Conservation (phyloP, 2,329 filamentous ascomycete species). For the Ceratocystis destructans region DNA sequence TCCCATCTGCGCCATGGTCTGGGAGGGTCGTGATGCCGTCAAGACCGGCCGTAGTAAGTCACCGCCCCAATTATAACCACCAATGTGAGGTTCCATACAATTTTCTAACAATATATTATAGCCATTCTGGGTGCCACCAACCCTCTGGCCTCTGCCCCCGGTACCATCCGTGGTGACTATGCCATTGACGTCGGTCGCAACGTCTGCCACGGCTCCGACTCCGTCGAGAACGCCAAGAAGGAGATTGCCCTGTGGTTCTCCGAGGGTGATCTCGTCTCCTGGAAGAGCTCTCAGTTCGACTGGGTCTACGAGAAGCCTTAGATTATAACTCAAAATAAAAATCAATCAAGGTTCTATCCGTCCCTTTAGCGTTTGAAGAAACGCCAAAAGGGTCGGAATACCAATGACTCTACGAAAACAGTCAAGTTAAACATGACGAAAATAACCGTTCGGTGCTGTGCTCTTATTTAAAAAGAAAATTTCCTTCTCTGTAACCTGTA, state of each 20-base stretch:
- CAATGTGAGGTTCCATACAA: slow-evolving; percentile 12
- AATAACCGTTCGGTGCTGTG: neutral
- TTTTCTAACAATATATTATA: slow-evolving; percentile 25
- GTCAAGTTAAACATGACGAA: slow-evolving; percentile 14
- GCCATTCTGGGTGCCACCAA: slow-evolving; percentile 97
- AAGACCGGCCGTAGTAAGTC: slow-evolving; percentile 82
- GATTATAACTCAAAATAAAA: slow-evolving; percentile 20
- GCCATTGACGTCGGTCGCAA: slow-evolving; percentile 78
- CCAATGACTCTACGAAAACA: slow-evolving; percentile 18
- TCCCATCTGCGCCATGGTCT: slow-evolving; percentile 98
- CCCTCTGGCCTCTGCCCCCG: slow-evolving; percentile 83
- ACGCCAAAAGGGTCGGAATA: neutral
- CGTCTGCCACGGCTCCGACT: slow-evolving; percentile 99
- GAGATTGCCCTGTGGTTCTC: slow-evolving; percentile 99
- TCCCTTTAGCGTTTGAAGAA: neutral
- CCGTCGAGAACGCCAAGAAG: slow-evolving; percentile 98
- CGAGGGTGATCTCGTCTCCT: slow-evolving; percentile 68
- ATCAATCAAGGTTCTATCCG: slow-evolving; percentile 2
- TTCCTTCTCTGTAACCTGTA: neutral
- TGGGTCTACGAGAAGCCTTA: slow-evolving; percentile 94
- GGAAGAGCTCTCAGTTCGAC: slow-evolving; percentile 71
- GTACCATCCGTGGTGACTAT: slow-evolving; percentile 94
- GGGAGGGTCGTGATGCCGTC: slow-evolving; percentile 97
- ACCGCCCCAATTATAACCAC: neutral
- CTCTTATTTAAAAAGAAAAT: neutral